phyloP scores from a whole-genome alignment of 2,329 filamentous ascomycete species.

The Aureobasidium sp. region DNA sequence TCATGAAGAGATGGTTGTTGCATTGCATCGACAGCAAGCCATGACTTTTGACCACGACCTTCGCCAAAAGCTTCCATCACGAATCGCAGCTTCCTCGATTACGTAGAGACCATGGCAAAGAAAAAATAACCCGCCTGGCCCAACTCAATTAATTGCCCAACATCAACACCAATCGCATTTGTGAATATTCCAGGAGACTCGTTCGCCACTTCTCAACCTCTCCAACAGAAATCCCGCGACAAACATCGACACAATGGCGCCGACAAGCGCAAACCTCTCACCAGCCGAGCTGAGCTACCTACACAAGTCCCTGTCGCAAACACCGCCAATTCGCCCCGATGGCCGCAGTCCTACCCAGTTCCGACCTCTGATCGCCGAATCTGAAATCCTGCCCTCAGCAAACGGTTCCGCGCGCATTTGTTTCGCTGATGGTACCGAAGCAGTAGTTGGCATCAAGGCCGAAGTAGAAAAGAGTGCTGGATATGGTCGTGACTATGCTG shows the following conservation, averaged over 20 bases:
- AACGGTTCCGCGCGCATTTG: constrained; percentile 92
- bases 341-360: constrained; percentile 77
- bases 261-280: constrained; percentile 62
- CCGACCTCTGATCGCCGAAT: constrained; percentile 82
- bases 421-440: constrained; percentile 91
- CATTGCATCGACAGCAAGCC: not conserved
- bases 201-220: not conserved
- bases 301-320: constrained; percentile 72
- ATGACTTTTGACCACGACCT: not conserved
- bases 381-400: constrained; percentile 76
- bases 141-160: not conserved
- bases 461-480: constrained; percentile 69
- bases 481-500: constrained; percentile 19
- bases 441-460: constrained; percentile 89
- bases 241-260: constrained; percentile 44
- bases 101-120: constrained; percentile 9
- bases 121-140: not conserved
- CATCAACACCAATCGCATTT: not conserved
- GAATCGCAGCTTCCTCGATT: not conserved
- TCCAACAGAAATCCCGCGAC: not conserved
- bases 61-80: not conserved
- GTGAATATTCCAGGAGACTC: not conserved
- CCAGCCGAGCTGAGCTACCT: constrained; percentile 95
- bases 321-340: constrained; percentile 82
- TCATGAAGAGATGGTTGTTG: too few species aligned